Base-by-base conservation (phyloP, 805 yeast genomes). In the Blastobotrys attinorum region DNA sequence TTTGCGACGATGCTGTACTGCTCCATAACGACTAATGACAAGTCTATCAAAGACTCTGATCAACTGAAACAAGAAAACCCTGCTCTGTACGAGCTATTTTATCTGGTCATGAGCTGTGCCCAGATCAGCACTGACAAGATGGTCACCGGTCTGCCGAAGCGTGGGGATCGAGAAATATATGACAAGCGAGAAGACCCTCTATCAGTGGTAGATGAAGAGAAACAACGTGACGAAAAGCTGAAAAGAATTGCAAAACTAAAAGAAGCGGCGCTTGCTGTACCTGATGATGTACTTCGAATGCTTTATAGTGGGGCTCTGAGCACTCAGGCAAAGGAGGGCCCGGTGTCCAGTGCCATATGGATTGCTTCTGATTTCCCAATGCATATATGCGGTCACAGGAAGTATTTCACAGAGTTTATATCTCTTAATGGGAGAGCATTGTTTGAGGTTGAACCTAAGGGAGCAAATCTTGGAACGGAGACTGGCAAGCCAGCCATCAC, bases 331-430 rank as follows among this genome's bases (percentile, higher is more conserved):
- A 25, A 25, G 29, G 29, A 32, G 36, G 10, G 15, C 15, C 10
- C 36, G 21, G 22, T 22, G 21, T 4, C 22, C 4, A 27, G 36
- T 15, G 15, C 40, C 16, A 35, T 37, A 18, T 42, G 45, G 45
- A 20, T 16, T 23, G 25, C 21, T 23, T 31, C 35, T 31, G 45
- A 38, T 20, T n/a, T 31, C n/a, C 29, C 23, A 5, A 20, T 20
- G 22, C 45, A 42, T 21, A 31, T 32, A 4, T 42, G 45, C 31
- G 31, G 45, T 31, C 45, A 42, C 32, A 27, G 41, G 16, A 29
- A 37, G 11, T 42, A 16, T 18, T 42, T 42, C 17, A 40, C 16
- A 17, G 31, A 39, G 22, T 36, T 27, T n/a, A 25, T 17, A 21
- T 11, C 34, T 17, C 18, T 29, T 6, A 25, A 42, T 8, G 17